Evolutionary conservation across 805 yeast species (phyloP), one percentile per base, ranked within the genome.

Genomic region (Kodamaea leandrae): DNA sequence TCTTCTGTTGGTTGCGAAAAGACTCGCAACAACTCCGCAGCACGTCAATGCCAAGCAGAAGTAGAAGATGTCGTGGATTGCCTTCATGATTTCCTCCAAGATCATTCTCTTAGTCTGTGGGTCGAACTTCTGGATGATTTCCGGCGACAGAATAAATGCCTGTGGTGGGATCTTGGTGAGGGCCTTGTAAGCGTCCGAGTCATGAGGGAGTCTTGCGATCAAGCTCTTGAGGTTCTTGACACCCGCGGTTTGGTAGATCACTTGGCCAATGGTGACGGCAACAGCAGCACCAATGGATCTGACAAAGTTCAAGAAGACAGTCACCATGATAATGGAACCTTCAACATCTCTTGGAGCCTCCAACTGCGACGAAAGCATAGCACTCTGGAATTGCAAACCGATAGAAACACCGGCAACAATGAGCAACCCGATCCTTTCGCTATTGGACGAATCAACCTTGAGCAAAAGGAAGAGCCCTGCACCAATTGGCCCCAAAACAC

Each of bases 1-100:
- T 40, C 58, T 62, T 35, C 61, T 58, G 48, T 66, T 68, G 9
- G 80, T 69, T 36, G 67, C 59, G 43, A 72, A 66, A 0, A 70
- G 4, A 0, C 64, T 44, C 5, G 52, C 42, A 1, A 75, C 30
- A 6, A 72, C 53, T 2, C 66, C 50, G 10, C 62, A 25, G 7
- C 54, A 46, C 1, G 71, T 54, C 12, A 67, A 52, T 0, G 66
- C 78, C 13, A 74, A 44, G 12, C 62, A 55, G 38, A 66, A 50
- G 48, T 62, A 64, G 37, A 66, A 68, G 34, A 61, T 63, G 41
- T 61, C 56, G 32, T 52, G 51, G 30, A 68, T 48, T 5, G 71
- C 53, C 26, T 39, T 47, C 57, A 63, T 63, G 46, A 64, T 66
- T 58, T 58, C 61, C 39, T 60, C 54, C 24, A 62, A 41, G 2